Conservation (phyloP, 805 yeast species). For the Helenozyma rhizophorensis region DNA sequence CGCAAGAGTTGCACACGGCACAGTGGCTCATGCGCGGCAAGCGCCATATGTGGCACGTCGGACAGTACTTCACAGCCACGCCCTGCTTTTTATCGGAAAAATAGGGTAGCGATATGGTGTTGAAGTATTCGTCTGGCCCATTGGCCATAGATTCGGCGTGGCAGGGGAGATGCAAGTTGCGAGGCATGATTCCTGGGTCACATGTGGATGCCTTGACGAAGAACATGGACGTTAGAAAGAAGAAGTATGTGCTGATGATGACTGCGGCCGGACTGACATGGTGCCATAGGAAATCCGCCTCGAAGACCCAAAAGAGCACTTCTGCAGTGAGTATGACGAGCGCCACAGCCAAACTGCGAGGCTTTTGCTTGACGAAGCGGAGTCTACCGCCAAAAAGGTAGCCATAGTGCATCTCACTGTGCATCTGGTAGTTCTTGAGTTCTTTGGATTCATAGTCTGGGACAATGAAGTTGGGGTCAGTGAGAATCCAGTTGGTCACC, state of each 20-base stretch:
- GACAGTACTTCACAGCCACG: slow-evolving; percentile 53
- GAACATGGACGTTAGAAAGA: slow-evolving; percentile 46
- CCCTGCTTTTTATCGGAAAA: slow-evolving; percentile 20
- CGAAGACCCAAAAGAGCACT: slow-evolving; percentile 47
- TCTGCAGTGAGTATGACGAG: slow-evolving; percentile 38
- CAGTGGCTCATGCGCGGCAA: slow-evolving; percentile 72
- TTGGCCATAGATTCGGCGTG: slow-evolving; percentile 1
- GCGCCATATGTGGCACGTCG: slow-evolving; percentile 56
- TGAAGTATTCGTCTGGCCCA: slow-evolving; percentile 49
- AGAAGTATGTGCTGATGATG: slow-evolving; percentile 53
- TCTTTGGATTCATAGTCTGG: slow-evolving; percentile 1
- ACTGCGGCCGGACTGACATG: slow-evolving; percentile 52
- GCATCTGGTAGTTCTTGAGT: slow-evolving; percentile 41
- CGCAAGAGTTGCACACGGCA: slow-evolving; percentile 61
- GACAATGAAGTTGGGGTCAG: slow-evolving; percentile 17
- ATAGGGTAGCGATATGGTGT: slow-evolving; percentile 19
- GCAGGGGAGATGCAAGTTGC: slow-evolving; percentile 59
- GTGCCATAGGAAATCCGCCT: slow-evolving; percentile 53
- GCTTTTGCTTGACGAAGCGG: slow-evolving; percentile 39
- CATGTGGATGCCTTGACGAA: slow-evolving; percentile 51
- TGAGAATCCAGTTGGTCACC: slow-evolving; percentile 21
- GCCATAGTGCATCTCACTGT: slow-evolving; percentile 29
- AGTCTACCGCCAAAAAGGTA: slow-evolving; percentile 67
- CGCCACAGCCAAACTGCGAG: slow-evolving; percentile 35
- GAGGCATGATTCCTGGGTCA: slow-evolving; percentile 72